Evolutionary conservation across 2,329 filamentous ascomycete genomes (phyloP), one percentile per base, ranked within the genome.

Genomic region (Teratosphaeriaceae sp.): DNA sequence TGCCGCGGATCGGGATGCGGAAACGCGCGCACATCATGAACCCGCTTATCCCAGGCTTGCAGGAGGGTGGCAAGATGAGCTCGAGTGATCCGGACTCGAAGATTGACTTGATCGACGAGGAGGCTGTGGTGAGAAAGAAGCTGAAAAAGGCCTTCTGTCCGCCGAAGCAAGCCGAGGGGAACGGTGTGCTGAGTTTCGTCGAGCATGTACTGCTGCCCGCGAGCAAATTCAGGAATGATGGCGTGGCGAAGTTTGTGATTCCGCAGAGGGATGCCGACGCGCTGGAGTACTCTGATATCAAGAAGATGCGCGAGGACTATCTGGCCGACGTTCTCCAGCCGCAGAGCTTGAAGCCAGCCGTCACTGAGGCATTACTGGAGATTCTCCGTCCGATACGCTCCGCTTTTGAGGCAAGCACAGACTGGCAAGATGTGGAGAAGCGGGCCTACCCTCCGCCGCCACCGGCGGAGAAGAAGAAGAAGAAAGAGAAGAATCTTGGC

Each of bases 191-290:
- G 40, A 80, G 84, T 2, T 89, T 97, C 49, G 82, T 92, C 16
- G 86, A 97, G 65, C 87, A 80, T 60, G 87, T 96, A 22, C 73
- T 97, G 23, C 75, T 98, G 8, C 88, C 88, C 0, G 85, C 83
- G 2, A 73, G 80, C 8, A 74, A 75, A n/a, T 70, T 94, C 36
- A 75, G 68, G 48, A 63, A 66, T 37, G 62, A 66, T 23, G 72
- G 72, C 36, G 65, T 65, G 42, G 68, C 65, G 12, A 75, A 78
- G 40, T 94, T 96, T 63, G 68, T 72, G 4, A 84, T 94, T 6
- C 63, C 73, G 59, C 71, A 79, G 52, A 64, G 72, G 26, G 85
- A 85, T 45, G 76, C 69, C 23, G 86, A 92, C 59, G 80, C 87
- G 1, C 69, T 95, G 24, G 74, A 88, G 47, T 97, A 96, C 74